A percentile compares a stretch with the other conserved stretches of the same genome.
phyloP scores from a whole-genome alignment of 2,329 filamentous ascomycete genomes.

The Colletotrichum higginsianum region DNA sequence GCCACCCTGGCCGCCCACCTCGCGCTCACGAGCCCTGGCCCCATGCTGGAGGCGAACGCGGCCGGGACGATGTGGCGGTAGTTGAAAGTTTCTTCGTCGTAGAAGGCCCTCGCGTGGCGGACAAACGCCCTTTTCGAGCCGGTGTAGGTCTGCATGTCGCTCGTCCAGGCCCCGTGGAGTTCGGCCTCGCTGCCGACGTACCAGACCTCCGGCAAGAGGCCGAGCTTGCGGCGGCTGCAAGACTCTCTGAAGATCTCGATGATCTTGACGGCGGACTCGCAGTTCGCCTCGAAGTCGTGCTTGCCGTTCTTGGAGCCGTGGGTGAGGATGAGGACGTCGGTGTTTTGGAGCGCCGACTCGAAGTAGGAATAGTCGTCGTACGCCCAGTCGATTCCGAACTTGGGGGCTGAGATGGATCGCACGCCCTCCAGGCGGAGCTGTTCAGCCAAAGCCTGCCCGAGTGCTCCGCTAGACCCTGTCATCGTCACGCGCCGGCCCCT shows the following conservation, averaged over 20 bases:
- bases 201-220: slow-evolving; percentile 43
- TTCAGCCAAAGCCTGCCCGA: too few species aligned
- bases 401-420: too few species aligned
- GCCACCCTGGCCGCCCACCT: slow-evolving; percentile 29
- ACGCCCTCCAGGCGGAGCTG: too few species aligned
- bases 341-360: too few species aligned
- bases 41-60: slow-evolving; percentile 41
- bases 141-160: slow-evolving; percentile 38
- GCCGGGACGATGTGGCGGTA: slow-evolving; percentile 20
- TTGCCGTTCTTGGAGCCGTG: too few species aligned
- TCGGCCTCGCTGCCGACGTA: slow-evolving; percentile 45
- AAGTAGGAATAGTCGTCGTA: too few species aligned
- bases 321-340: too few species aligned
- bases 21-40: slow-evolving; percentile 36
- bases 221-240: too few species aligned
- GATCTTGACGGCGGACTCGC: too few species aligned
- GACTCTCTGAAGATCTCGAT: too few species aligned
- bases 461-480: slow-evolving; percentile 20
- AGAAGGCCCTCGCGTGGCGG: slow-evolving; percentile 10
- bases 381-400: too few species aligned
- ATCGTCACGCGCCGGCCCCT: slow-evolving; percentile 41
- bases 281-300: too few species aligned
- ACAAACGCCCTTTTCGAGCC: slow-evolving; percentile 41
- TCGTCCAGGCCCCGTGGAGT: slow-evolving; percentile 42
- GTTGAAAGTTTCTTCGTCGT: slow-evolving; percentile 31